phyloP scores from a whole-genome alignment of 352 stramenopile species.

The Peronospora destructor region DNA sequence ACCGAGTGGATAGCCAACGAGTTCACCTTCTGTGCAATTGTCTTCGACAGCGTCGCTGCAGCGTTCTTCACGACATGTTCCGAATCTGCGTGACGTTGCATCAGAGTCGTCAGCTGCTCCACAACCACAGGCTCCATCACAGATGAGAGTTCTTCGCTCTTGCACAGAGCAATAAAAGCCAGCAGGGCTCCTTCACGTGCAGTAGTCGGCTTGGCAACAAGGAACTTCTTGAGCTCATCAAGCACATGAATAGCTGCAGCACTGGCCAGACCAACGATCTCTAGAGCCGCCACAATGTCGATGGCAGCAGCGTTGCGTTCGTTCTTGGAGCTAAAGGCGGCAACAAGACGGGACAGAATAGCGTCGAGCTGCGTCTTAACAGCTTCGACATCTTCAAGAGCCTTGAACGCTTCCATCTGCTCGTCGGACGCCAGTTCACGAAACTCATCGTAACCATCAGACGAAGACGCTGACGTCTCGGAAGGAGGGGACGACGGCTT shows the following conservation, averaged over 20 bases:
- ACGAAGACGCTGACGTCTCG: constrained; percentile 32
- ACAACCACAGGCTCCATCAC: constrained; percentile 54
- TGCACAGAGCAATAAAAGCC: constrained; percentile 33
- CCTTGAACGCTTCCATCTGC: constrained; percentile 35
- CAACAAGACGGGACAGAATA: constrained; percentile 43
- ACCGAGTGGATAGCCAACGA: constrained; percentile 53
- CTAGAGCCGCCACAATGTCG: constrained; percentile 42
- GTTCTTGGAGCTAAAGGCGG: constrained; percentile 19
- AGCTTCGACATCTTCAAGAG: constrained; percentile 26
- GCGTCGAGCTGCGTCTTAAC: constrained; percentile 31
- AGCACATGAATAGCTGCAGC: constrained; percentile 35
- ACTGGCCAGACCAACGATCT: constrained; percentile 36
- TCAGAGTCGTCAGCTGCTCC: constrained; percentile 40
- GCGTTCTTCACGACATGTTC: constrained; percentile 48
- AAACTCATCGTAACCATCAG: constrained; percentile 30
- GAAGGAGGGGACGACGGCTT: constrained; percentile 23
- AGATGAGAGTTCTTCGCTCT: constrained; percentile 37
- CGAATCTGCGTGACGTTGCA: constrained; percentile 60
- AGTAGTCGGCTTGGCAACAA: constrained; percentile 40
- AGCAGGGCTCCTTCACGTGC: constrained; percentile 51
- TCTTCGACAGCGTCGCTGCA: constrained; percentile 25
- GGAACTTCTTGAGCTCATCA: constrained; percentile 34
- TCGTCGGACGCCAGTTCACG: constrained; percentile 38
- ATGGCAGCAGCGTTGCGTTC: constrained; percentile 42
- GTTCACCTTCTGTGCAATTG: constrained; percentile 41